Evolutionary conservation across 2,329 filamentous ascomycete species (phyloP), one percentile per base, ranked within the genome.

Genomic region (Paecilomyces variotii): DNA sequence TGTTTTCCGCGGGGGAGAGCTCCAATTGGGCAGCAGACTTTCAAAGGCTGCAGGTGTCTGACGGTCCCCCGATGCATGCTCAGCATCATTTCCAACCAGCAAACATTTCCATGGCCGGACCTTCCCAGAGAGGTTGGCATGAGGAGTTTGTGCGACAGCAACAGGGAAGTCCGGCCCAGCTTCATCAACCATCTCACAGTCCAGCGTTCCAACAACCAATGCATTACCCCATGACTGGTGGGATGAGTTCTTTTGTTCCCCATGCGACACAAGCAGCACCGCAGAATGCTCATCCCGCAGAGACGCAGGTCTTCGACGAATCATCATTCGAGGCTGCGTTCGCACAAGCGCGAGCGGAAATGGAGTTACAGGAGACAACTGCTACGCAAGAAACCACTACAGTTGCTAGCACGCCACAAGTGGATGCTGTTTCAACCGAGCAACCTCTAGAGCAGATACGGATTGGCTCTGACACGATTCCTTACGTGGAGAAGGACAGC

Each of bases 141-240:
- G 78, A 83, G 65, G 84, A 87, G 63, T 87, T 87, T 65, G 69
- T 82, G 57, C 58, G 68, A 57, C 59, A 64, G 50, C 64, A 71
- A 53, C 64, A 71, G 56, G 61, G 60, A 56, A 58, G 62, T 12
- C 67, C 67, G 11, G 54, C 57, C 11, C 67, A 60, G n/a, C 62
- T 70, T 30, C 65, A 64, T 56, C 61, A 62, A 34, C 64, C 66
- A 35, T 56, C 60, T 2, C 65, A 66, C 50, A 57, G 54, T 52
- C 61, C 56, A 28, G 63, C 62, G 25, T 70, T 73, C 58, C 72
- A 72, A 54, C 62, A 69, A 6, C 63, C 68, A 19, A 24, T 24
- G n/a, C 39, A n/a, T 45, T 45, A 45, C 7, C 19, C 39, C 12
- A 45, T 45, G 39, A 6, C 39, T 6, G n/a, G 39, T 9, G 39